A percentile compares a stretch with the other conserved stretches of the same genome.
phyloP scores from a whole-genome alignment of 2,329 filamentous ascomycete genomes.

The Colletotrichum chrysophilum region DNA sequence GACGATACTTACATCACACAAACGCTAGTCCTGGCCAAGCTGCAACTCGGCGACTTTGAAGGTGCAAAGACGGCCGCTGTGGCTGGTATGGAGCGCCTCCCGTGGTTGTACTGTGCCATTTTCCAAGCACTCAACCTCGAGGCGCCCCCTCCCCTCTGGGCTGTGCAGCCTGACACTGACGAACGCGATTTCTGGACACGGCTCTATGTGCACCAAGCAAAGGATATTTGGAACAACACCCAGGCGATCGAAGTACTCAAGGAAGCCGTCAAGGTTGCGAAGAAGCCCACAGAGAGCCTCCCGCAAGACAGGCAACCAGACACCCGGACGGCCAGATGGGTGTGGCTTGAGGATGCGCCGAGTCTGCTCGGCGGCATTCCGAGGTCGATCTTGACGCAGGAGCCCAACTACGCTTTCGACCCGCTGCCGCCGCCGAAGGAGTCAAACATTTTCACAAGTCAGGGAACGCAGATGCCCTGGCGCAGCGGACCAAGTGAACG shows the following conservation, averaged over 20 bases:
- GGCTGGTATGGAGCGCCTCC: conserved; percentile 73
- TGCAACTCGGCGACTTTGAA: conserved; percentile 67
- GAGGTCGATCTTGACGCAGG: conserved; percentile 62
- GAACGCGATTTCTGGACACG: conserved; percentile 72
- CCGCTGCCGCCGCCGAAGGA: conserved; percentile 74
- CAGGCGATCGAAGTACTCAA: conserved; percentile 72
- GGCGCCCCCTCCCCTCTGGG: conserved; percentile 83
- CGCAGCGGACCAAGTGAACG: conserved; percentile 23
- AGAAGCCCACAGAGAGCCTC: conserved; percentile 43
- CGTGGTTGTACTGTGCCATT: conserved; percentile 84
- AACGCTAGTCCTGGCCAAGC: conserved; percentile 76
- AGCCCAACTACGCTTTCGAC: conserved; percentile 79
- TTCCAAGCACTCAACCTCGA: conserved; percentile 83
- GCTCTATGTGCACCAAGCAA: conserved; percentile 77
- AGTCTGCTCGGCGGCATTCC: conserved; percentile 75
- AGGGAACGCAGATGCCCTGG: conserved; percentile 50
- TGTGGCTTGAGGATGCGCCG: conserved; percentile 78
- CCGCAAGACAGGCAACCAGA: conserved; percentile 44
- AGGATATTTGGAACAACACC: conserved; percentile 85
- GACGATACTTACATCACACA: conserved; percentile 74
- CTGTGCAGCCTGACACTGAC: conserved; percentile 67
- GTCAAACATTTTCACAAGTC: conserved; percentile 56
- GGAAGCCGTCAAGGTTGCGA: conserved; percentile 66
- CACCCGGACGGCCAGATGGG: conserved; percentile 71
- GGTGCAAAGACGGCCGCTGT: conserved; percentile 70